Evolutionary conservation across 2,329 filamentous ascomycete species (phyloP).

Genomic region (Dactylellina parvicollis): DNA sequence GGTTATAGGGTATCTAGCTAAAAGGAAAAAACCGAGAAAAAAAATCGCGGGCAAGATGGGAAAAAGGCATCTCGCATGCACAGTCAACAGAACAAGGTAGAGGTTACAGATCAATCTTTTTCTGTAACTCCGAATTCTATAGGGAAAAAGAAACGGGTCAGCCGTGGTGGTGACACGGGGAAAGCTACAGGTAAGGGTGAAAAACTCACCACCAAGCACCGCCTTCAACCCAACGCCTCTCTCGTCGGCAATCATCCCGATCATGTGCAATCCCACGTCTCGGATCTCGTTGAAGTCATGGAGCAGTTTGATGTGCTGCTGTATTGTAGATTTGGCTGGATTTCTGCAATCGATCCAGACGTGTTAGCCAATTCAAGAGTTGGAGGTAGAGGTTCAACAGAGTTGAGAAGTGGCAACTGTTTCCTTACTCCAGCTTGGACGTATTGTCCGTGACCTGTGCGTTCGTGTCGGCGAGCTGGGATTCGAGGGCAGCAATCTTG

Average conservation of each 20-base stretch:
- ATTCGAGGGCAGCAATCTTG: constrained; percentile 64
- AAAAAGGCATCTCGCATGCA: no score
- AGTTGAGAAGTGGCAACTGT: neutral
- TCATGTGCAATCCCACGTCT: constrained; percentile 72
- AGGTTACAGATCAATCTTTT: constrained; percentile 28
- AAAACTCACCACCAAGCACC: constrained; percentile 60
- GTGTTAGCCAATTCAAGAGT: neutral
- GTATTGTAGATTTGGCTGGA: constrained; percentile 67
- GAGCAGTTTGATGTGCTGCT: constrained; percentile 72
- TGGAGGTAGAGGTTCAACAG: constrained; percentile 44
- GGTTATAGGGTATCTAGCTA: neutral
- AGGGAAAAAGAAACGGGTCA: no score
- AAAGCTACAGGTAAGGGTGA: no score
- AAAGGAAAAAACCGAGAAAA: no score
- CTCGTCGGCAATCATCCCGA: constrained; percentile 74
- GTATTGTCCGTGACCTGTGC: constrained; percentile 61
- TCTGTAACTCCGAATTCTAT: constrained; percentile 50
- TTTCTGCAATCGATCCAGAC: constrained; percentile 56
- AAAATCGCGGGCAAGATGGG: no score
- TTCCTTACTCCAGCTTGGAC: constrained; percentile 59
- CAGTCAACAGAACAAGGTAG: no score
- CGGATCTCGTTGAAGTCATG: constrained; percentile 78
- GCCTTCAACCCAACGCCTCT: constrained; percentile 68
- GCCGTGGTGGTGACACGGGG: no score
- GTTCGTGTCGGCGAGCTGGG: constrained; percentile 61